A percentile compares a stretch with the other conserved stretches of the same genome.
Conservation (phyloP, 352 stramenopile genomes). For the Pythium phragmiticola region DNA sequence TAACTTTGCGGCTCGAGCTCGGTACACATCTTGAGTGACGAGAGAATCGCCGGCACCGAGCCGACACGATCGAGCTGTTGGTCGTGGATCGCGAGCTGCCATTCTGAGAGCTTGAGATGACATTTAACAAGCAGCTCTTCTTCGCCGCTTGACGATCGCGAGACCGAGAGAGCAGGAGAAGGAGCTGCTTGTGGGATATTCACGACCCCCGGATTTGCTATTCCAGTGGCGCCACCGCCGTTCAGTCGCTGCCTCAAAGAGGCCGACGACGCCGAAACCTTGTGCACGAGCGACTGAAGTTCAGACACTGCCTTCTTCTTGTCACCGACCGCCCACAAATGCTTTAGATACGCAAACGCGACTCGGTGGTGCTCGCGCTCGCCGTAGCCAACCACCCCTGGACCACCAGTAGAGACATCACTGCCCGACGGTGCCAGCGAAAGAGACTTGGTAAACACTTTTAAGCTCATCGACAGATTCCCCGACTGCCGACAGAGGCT, state of each 20-base stretch:
- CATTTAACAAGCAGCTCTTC: constrained; percentile 81
- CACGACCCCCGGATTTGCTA: neutral
- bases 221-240: neutral
- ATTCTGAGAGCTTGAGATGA: constrained; percentile 81
- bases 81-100: constrained; percentile 80
- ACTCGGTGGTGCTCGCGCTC: constrained; percentile 85
- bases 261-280: constrained; percentile 54
- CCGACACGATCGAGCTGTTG: constrained; percentile 67
- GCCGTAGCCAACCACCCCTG: constrained; percentile 56
- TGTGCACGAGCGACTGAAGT: constrained; percentile 80
- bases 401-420: constrained; percentile 10
- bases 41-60: constrained; percentile 74
- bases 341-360: constrained; percentile 77
- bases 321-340: constrained; percentile 81
- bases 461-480: constrained; percentile 84
- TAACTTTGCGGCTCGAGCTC: constrained; percentile 91
- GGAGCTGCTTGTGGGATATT: constrained; percentile 23
- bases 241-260: constrained; percentile 31
- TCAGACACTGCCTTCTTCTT: constrained; percentile 88
- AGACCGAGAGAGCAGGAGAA: constrained; percentile 29
- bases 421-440: constrained; percentile 40
- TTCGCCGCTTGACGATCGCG: constrained; percentile 28
- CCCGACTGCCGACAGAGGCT: constrained; percentile 91
- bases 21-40: constrained; percentile 78
- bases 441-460: constrained; percentile 83